Percentiles rank a stretch among this genome's conserved stretches.
Evolutionary conservation across 192 early-diverging fungal species (phyloP).

Genomic region (Gaertneriomyces sp.): DNA sequence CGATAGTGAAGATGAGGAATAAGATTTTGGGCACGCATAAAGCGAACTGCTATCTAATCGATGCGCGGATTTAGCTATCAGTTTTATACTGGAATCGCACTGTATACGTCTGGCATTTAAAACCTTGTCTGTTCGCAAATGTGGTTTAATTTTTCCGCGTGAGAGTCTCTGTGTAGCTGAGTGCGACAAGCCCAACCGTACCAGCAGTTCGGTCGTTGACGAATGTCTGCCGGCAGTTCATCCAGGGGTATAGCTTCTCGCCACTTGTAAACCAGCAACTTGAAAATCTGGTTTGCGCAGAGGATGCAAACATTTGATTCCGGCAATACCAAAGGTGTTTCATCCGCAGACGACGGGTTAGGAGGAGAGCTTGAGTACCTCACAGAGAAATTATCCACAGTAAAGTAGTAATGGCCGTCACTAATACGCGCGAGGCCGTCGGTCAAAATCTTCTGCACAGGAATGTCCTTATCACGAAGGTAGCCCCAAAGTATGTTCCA

Average conservation of each 20-base stretch:
- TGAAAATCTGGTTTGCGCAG: slow-evolving; percentile 27
- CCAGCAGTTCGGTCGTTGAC: slow-evolving; percentile 30
- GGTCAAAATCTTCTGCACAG: background rate
- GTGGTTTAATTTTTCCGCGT: slow-evolving; percentile 35
- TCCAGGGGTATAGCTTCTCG: slow-evolving; percentile 19
- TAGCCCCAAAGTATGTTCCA: background rate
- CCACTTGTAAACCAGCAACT: slow-evolving; percentile 26
- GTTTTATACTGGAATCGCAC: too few species aligned
- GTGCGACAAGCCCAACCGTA: slow-evolving; percentile 35
- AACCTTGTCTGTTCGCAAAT: slow-evolving; percentile 19
- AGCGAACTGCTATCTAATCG: too few species aligned
- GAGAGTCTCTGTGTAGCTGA: slow-evolving; percentile 23
- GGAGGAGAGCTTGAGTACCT: background rate
- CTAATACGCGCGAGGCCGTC: background rate
- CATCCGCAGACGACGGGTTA: background rate
- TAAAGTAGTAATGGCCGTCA: background rate
- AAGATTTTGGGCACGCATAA: background rate
- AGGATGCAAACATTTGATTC: slow-evolving; percentile 2
- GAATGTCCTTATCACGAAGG: background rate
- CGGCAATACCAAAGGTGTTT: background rate
- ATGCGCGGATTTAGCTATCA: too few species aligned
- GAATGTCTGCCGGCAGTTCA: slow-evolving; percentile 5
- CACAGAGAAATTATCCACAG: background rate
- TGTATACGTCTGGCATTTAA: too few species aligned
- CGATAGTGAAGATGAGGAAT: slow-evolving; percentile 27